Percentiles rank a stretch among this genome's conserved stretches.
Conservation (phyloP, 2,329 filamentous ascomycete species). For the Thielaviopsis euricoi region DNA sequence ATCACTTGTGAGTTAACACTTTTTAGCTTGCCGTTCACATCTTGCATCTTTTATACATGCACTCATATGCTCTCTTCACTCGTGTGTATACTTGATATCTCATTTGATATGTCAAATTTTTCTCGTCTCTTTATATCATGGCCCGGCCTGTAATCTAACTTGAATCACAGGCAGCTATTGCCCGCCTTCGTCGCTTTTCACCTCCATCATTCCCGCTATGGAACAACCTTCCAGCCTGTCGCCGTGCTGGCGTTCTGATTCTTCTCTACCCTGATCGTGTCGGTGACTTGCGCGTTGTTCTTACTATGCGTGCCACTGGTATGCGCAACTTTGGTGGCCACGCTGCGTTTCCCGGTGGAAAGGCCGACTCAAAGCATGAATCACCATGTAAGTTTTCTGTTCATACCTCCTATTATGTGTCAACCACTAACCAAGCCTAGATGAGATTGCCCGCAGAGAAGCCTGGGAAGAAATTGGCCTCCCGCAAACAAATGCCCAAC, state of each 20-base stretch:
- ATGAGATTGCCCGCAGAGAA: slow-evolving; percentile 75
- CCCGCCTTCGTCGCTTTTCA: slow-evolving; percentile 42
- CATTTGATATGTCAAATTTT: neutral
- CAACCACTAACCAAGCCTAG: slow-evolving; percentile 21
- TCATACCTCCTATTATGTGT: neutral
- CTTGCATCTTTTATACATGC: neutral
- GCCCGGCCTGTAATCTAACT: neutral
- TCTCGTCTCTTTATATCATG: neutral
- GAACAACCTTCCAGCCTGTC: slow-evolving; percentile 42
- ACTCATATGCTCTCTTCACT: neutral
- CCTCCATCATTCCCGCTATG: slow-evolving; percentile 45
- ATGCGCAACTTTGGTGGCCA: slow-evolving; percentile 63
- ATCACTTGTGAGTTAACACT: neutral
- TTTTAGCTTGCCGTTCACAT: neutral
- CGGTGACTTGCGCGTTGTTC: slow-evolving; percentile 59
- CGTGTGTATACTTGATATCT: neutral
- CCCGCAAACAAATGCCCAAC: slow-evolving; percentile 48
- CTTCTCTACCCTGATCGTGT: slow-evolving; percentile 71
- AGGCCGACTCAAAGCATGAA: slow-evolving; percentile 40
- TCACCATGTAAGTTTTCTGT: slow-evolving; percentile 35
- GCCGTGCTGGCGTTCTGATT: slow-evolving; percentile 74
- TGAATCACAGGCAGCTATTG: slow-evolving; percentile 35
- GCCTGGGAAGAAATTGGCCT: slow-evolving; percentile 89
- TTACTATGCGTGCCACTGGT: slow-evolving; percentile 50
- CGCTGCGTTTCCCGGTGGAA: slow-evolving; percentile 72